These are phyloP conservation scores for Mycena haematopus DNA, from an alignment of 768 basidiomycete species.

Conservation along the genomic window DNA sequence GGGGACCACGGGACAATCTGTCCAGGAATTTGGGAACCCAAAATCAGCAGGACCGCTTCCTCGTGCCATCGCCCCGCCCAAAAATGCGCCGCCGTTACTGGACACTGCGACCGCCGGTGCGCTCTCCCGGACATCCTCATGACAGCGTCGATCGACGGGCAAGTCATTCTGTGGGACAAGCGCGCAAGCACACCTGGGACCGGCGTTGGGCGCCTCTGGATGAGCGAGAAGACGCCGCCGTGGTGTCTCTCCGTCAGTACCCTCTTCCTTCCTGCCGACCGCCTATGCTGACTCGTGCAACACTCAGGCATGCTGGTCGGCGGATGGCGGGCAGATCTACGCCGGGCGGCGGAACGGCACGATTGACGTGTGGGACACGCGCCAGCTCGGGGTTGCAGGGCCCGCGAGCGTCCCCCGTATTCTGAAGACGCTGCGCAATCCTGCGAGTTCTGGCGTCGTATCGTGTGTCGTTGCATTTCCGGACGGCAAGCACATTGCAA, in stretches of 20 bases:
- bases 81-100: constrained; percentile 79
- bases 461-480: constrained; percentile 92
- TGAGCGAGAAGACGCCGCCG: constrained; percentile 91
- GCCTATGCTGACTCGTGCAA: neutral
- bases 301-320: constrained; percentile 90
- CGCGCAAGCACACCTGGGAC: constrained; percentile 66
- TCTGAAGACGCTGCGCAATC: constrained; percentile 85
- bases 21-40: constrained; percentile 6
- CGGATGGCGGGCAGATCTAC: constrained; percentile 85
- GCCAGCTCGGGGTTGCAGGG: constrained; percentile 72
- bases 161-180: constrained; percentile 91
- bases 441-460: constrained; percentile 87
- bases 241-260: constrained; percentile 91
- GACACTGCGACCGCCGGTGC: constrained; percentile 62
- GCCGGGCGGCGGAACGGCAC: constrained; percentile 91
- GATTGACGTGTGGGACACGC: constrained; percentile 94
- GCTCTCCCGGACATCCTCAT: constrained; percentile 86
- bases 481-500: constrained; percentile 89
- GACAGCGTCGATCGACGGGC: constrained; percentile 91
- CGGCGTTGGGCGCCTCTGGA: constrained; percentile 85
- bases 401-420: constrained; percentile 73
- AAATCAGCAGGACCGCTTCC: constrained; percentile 26
- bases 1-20: neutral
- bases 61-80: constrained; percentile 60
- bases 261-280: constrained; percentile 21